Evolutionary conservation across 352 stramenopile genomes (phyloP).

Genomic region (Phytophthora meadii): DNA sequence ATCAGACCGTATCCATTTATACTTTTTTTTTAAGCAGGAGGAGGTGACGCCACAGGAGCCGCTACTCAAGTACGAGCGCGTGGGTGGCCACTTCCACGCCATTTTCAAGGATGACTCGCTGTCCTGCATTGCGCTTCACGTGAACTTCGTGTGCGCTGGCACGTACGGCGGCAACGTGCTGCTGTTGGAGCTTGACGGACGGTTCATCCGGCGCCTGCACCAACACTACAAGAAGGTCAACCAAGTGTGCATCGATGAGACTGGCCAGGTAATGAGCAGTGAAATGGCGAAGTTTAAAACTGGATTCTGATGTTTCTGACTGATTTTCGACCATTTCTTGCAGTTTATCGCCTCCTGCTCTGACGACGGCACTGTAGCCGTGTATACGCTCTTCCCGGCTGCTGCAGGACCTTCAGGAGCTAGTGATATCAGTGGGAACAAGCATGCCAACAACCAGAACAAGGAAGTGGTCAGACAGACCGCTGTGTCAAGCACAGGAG

Average conservation of each 20-base stretch:
- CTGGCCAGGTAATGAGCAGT: conserved; percentile 49
- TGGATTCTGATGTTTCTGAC: background rate
- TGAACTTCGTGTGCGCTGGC: conserved; percentile 79
- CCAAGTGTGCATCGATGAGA: conserved; percentile 86
- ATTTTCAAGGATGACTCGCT: conserved; percentile 90
- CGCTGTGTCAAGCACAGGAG: conserved; percentile 69
- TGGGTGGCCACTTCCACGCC: conserved; percentile 85
- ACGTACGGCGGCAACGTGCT: conserved; percentile 86
- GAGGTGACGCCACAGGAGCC: conserved; percentile 49
- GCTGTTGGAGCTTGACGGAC: conserved; percentile 77
- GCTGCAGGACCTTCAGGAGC: conserved; percentile 1
- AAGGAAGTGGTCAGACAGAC: conserved; percentile 36
- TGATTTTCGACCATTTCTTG: conserved; percentile 11
- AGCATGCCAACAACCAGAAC: conserved; percentile 23
- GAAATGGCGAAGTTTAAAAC: background rate
- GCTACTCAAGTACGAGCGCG: conserved; percentile 88
- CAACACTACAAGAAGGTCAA: conserved; percentile 92
- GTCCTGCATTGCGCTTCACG: conserved; percentile 80
- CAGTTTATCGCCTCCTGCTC: conserved; percentile 88
- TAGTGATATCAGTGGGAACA: conserved; percentile 30
- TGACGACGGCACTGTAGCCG: conserved; percentile 83
- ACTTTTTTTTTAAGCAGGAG: conserved; percentile 13
- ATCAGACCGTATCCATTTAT: conserved; percentile 12
- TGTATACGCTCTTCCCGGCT: conserved; percentile 76
- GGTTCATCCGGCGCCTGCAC: conserved; percentile 81